phyloP scores from a whole-genome alignment of 2,329 filamentous ascomycete species.

The Corniculantispora saksenae region DNA sequence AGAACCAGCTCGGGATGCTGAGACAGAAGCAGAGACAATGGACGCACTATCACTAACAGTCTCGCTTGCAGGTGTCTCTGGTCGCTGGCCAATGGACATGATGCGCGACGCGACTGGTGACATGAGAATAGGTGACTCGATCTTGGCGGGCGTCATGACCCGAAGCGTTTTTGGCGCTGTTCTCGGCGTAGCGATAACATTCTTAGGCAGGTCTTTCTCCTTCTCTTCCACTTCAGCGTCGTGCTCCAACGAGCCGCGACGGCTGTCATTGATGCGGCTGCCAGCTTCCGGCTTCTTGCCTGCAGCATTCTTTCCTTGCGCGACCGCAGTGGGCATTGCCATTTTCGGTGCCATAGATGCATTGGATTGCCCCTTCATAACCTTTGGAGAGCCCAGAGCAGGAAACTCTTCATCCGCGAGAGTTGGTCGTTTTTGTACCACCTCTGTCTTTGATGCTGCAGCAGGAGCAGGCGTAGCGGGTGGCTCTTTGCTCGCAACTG shows the following conservation, averaged over 20 bases:
- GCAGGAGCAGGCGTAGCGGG: slow-evolving; percentile 21
- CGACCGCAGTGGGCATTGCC: slow-evolving; percentile 31
- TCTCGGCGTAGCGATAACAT: slow-evolving; percentile 51
- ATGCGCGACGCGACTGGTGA: slow-evolving; percentile 35
- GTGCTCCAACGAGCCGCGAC: slow-evolving; percentile 21
- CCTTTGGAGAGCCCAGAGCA: slow-evolving; percentile 51
- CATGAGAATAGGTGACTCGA: slow-evolving; percentile 51
- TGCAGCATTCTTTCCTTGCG: slow-evolving; percentile 34
- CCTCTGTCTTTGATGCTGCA: slow-evolving; percentile 28
- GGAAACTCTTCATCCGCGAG: slow-evolving; percentile 61
- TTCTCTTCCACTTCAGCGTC: slow-evolving; percentile 25
- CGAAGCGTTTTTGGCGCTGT: slow-evolving; percentile 65
- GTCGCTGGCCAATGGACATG: slow-evolving; percentile 46
- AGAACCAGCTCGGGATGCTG: slow-evolving; percentile 67
- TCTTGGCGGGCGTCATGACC: slow-evolving; percentile 67
- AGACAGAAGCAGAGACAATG: slow-evolving; percentile 70
- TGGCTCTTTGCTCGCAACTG: neutral
- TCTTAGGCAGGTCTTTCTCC: slow-evolving; percentile 37
- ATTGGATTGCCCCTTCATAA: slow-evolving; percentile 34
- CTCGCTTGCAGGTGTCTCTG: slow-evolving; percentile 75
- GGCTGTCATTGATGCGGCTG: slow-evolving; percentile 20
- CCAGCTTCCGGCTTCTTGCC: slow-evolving; percentile 34
- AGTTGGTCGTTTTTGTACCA: slow-evolving; percentile 35
- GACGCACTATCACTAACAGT: slow-evolving; percentile 76
- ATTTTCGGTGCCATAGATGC: slow-evolving; percentile 35